phyloP scores from a whole-genome alignment of 768 basidiomycete species.

The Tricholoma matsutake region DNA sequence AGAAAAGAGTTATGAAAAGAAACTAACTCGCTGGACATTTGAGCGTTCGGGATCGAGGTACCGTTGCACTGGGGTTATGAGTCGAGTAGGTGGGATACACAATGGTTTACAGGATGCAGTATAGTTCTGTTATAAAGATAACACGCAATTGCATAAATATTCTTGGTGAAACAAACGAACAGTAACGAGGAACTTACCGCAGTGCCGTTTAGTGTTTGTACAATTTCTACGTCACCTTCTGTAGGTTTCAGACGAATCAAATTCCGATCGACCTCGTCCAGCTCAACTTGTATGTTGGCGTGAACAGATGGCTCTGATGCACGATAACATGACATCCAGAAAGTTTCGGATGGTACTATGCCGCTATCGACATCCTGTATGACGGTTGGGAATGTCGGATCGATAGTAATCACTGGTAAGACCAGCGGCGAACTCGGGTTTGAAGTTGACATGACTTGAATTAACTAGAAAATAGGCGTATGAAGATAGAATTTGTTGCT shows the following conservation, averaged over 20 bases:
- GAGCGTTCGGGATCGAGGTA: slow-evolving; percentile 46
- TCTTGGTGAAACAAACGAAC: neutral
- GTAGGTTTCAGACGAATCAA: slow-evolving; percentile 41
- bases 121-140: slow-evolving; percentile 30
- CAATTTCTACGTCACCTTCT: slow-evolving; percentile 48
- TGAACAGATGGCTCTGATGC: slow-evolving; percentile 53
- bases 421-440: neutral
- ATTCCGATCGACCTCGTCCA: slow-evolving; percentile 53
- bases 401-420: slow-evolving; percentile 50
- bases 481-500: too few species aligned
- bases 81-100: slow-evolving; percentile 42
- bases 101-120: slow-evolving; percentile 46
- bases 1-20: neutral
- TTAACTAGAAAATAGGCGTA: too few species aligned
- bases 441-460: neutral
- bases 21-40: slow-evolving; percentile 38
- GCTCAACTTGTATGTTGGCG: slow-evolving; percentile 52
- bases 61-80: slow-evolving; percentile 50
- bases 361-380: slow-evolving; percentile 63
- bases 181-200: slow-evolving; percentile 24
- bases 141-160: neutral
- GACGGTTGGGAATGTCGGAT: slow-evolving; percentile 58
- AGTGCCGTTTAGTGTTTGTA: slow-evolving; percentile 19
- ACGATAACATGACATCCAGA: slow-evolving; percentile 78
- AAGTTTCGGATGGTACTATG: slow-evolving; percentile 51